phyloP scores from a whole-genome alignment of 208 protist species.

The Strigomonas culicis region DNA sequence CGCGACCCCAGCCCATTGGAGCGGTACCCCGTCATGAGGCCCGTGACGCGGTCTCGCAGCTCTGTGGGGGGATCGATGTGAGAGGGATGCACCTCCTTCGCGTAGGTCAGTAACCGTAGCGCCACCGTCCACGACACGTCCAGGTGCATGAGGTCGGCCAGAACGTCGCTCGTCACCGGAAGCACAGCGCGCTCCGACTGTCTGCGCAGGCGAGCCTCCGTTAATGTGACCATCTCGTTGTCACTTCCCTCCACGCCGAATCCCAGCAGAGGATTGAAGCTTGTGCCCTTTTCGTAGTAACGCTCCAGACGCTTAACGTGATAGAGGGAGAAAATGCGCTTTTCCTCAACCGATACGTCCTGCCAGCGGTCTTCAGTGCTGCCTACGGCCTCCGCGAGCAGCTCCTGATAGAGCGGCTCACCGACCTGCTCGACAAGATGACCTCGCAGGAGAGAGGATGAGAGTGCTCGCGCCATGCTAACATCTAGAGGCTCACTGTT shows the following conservation, averaged over 20 bases:
- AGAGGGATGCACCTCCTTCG: slow-evolving; percentile 13
- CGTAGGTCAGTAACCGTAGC: slow-evolving; percentile 46
- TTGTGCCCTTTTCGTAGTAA: slow-evolving; percentile 39
- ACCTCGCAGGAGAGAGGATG: slow-evolving; percentile 34
- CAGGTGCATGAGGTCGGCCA: slow-evolving; percentile 62
- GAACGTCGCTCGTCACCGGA: slow-evolving; percentile 24
- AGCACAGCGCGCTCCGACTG: slow-evolving; percentile 15
- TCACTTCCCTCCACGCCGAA: slow-evolving; percentile 64
- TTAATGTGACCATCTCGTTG: slow-evolving; percentile 48
- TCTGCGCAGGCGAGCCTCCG: slow-evolving; percentile 51
- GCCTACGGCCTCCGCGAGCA: slow-evolving; percentile 43
- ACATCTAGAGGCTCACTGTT: slow-evolving; percentile 17
- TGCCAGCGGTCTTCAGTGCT: slow-evolving; percentile 38
- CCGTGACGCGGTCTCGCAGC: slow-evolving; percentile 70
- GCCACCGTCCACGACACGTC: slow-evolving; percentile 69
- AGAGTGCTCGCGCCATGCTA: slow-evolving; percentile 26
- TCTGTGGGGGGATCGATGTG: slow-evolving; percentile 40
- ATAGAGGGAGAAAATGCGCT: slow-evolving; percentile 44
- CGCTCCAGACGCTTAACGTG: slow-evolving; percentile 38
- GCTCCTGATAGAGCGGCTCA: slow-evolving; percentile 23
- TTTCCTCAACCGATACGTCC: slow-evolving; percentile 34
- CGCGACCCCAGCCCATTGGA: slow-evolving; percentile 63
- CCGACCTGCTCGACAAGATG: slow-evolving; percentile 46
- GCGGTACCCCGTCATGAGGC: slow-evolving; percentile 74
- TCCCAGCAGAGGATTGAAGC: slow-evolving; percentile 44